These are phyloP conservation scores for Thalassiosira profunda DNA, from an alignment of 108 stramenopile species.

Conservation along the genomic window DNA sequence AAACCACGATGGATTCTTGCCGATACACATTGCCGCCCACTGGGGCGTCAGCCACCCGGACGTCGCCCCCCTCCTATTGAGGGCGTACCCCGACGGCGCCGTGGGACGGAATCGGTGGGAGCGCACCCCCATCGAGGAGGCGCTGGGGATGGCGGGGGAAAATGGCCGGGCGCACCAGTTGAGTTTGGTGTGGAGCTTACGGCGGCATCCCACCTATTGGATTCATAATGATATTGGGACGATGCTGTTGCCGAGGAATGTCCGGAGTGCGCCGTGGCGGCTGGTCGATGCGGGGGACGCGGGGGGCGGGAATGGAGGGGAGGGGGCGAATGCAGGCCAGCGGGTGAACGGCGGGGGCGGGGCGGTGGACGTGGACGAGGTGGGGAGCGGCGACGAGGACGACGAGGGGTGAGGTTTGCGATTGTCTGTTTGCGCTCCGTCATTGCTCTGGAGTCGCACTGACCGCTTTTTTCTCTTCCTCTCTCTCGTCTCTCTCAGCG, in stretches of 20 bases:
- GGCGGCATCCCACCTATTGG: conserved; percentile 90
- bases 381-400: conserved; percentile 45
- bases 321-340: background rate
- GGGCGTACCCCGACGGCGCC: conserved; percentile 86
- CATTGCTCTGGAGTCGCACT: background rate
- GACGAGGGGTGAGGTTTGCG: conserved; percentile 51
- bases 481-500: conserved; percentile 1
- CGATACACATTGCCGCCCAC: conserved; percentile 82
- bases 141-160: conserved; percentile 90
- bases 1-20: conserved; percentile 85
- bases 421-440: background rate
- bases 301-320: background rate
- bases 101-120: conserved; percentile 91
- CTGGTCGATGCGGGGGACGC: conserved; percentile 32
- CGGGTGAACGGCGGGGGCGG: conserved; percentile 10
- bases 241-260: conserved; percentile 48
- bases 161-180: conserved; percentile 90
- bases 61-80: conserved; percentile 69
- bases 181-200: conserved; percentile 74
- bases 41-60: conserved; percentile 89
- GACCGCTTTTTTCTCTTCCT: background rate
- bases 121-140: conserved; percentile 89
- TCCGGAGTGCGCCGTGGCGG: conserved; percentile 54
- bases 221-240: conserved; percentile 57
- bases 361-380: conserved; percentile 53